Percentiles rank a stretch among this genome's conserved stretches.
These are phyloP conservation scores for Artomyces pyxidatus DNA, from an alignment of 768 basidiomycete species.

Conservation along the genomic window DNA sequence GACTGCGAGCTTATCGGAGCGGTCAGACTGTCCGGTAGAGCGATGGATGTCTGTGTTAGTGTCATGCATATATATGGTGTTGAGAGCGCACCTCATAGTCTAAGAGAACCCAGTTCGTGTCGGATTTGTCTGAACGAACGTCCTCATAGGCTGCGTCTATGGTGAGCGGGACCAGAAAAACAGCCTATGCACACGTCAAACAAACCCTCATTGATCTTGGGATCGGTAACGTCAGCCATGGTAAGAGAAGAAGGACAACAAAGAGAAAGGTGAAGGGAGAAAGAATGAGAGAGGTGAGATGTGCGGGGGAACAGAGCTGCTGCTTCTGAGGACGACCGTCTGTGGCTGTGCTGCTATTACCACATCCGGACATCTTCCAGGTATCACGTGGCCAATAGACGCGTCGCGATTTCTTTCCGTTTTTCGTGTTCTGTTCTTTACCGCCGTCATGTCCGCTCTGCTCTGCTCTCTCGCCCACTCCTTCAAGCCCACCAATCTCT, in stretches of 20 bases:
- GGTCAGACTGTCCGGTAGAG: slow-evolving; percentile 41
- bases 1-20: slow-evolving; percentile 73
- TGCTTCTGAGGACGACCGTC: too few relatives aligned
- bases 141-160: slow-evolving; percentile 67
- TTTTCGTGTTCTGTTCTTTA: neutral
- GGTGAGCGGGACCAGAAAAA: neutral
- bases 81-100: slow-evolving; percentile 65
- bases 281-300: slow-evolving; percentile 1
- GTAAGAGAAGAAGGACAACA: neutral
- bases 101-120: slow-evolving; percentile 84
- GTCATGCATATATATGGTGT: neutral
- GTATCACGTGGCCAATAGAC: neutral
- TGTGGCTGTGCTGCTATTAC: slow-evolving; percentile 10
- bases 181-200: neutral
- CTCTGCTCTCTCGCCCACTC: neutral
- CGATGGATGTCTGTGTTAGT: neutral
- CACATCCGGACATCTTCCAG: neutral
- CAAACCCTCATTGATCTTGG: slow-evolving; percentile 15
- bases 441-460: neutral
- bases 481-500: neutral
- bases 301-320: neutral
- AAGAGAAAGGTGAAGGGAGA: slow-evolving; percentile 1
- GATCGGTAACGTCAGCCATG: slow-evolving; percentile 17
- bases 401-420: neutral
- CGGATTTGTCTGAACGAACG: slow-evolving; percentile 76